A percentile compares a stretch with the other conserved stretches of the same genome.
These are phyloP conservation scores for Hortaea werneckii DNA, from an alignment of 2,329 filamentous ascomycete species.

Conservation along the genomic window DNA sequence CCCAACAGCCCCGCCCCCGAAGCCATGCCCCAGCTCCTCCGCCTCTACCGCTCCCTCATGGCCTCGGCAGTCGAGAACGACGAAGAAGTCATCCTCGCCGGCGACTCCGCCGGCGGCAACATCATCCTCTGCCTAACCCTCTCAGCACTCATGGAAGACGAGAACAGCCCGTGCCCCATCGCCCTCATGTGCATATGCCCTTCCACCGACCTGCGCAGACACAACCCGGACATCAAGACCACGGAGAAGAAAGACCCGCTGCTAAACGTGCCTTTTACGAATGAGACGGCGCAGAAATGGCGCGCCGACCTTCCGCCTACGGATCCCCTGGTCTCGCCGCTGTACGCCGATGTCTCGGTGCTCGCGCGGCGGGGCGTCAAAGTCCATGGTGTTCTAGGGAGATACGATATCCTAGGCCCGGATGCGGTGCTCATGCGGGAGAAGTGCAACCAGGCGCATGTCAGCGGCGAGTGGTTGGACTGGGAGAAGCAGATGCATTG, in stretches of 20 bases:
- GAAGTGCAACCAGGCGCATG: constrained; percentile 32
- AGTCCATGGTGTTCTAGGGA: constrained; percentile 44
- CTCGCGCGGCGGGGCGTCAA: constrained; percentile 33
- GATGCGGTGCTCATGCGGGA: constrained; percentile 42
- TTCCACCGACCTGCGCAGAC: constrained; percentile 39
- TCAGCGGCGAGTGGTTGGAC: constrained; percentile 46
- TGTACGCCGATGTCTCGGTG: constrained; percentile 34
- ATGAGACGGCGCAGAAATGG: constrained; percentile 35
- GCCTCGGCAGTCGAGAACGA: constrained; percentile 25
- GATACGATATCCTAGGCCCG: constrained; percentile 44
- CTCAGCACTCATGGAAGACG: constrained; percentile 27
- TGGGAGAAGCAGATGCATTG: constrained; percentile 54
- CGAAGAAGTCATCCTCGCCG: constrained; percentile 40
- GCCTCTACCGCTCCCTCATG: constrained; percentile 36
- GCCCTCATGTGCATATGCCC: constrained; percentile 39
- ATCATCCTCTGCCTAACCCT: constrained; percentile 36
- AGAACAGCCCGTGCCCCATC: constrained; percentile 19
- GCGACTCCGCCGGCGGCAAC: constrained; percentile 49
- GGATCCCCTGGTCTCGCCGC: constrained; percentile 41
- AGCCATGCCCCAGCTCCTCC: constrained; percentile 39
- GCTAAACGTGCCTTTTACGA: constrained; percentile 33
- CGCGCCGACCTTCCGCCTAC: constrained; percentile 29
- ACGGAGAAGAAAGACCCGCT: constrained; percentile 37
- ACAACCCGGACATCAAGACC: constrained; percentile 34
- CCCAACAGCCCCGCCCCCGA: constrained; percentile 42